Conservation (phyloP, 352 stramenopile genomes). For the Phytophthora hibernalis region DNA sequence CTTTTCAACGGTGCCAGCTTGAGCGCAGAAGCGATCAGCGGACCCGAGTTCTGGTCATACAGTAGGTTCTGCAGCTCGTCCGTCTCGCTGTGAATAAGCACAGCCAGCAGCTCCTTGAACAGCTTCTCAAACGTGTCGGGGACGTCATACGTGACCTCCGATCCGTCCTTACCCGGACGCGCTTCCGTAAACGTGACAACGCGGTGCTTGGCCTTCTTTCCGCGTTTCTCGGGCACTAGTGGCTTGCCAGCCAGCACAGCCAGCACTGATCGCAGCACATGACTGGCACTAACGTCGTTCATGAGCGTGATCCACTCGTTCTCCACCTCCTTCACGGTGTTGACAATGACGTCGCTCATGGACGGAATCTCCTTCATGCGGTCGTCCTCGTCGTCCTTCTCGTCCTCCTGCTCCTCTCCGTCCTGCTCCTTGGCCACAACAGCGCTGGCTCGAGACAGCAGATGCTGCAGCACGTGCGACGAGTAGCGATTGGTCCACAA, state of each 20-base stretch:
- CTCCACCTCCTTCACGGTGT: constrained; percentile 80
- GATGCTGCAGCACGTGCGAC: constrained; percentile 83
- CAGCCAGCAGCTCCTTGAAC: constrained; percentile 63
- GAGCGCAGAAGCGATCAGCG: constrained; percentile 67
- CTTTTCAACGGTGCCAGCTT: constrained; percentile 64
- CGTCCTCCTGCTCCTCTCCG: constrained; percentile 35
- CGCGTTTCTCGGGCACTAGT: constrained; percentile 76
- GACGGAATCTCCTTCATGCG: constrained; percentile 62
- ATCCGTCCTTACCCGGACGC: constrained; percentile 42
- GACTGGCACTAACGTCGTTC: constrained; percentile 88
- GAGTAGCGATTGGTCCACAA: constrained; percentile 90
- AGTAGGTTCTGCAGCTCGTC: constrained; percentile 67
- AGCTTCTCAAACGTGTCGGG: constrained; percentile 64
- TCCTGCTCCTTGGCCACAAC: constrained; percentile 55
- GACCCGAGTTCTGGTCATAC: constrained; percentile 80
- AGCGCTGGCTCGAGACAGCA: constrained; percentile 65
- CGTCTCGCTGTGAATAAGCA: constrained; percentile 49
- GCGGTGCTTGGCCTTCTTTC: constrained; percentile 85
- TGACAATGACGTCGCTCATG: constrained; percentile 78
- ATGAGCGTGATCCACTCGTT: constrained; percentile 86
- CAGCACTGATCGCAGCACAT: constrained; percentile 80
- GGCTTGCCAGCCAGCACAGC: constrained; percentile 70
- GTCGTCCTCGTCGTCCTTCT: constrained; percentile 56
- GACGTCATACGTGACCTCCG: constrained; percentile 49
- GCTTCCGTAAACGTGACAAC: constrained; percentile 67